Percentiles rank a stretch among this genome's conserved stretches.
Conservation (phyloP, 1,284 basidiomycete genomes). For the Ganoderma sinense region DNA sequence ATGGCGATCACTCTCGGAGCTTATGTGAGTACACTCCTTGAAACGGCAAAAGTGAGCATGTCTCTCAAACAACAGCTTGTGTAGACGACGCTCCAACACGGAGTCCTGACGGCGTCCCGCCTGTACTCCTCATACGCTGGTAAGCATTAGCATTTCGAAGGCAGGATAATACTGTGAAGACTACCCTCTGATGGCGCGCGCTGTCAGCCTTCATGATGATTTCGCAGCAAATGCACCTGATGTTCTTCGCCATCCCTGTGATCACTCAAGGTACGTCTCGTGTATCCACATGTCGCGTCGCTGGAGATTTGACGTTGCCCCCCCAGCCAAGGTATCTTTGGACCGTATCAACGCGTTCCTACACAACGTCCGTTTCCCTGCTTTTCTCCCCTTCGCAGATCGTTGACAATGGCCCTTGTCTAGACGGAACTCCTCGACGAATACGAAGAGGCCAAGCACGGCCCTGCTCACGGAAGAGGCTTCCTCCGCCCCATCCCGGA, state of each 20-base stretch:
- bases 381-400: no score
- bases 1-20: slow-evolving; percentile 72
- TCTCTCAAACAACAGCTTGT: neutral
- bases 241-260: slow-evolving; percentile 37
- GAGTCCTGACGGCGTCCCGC: slow-evolving; percentile 34
- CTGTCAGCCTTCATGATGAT: slow-evolving; percentile 41
- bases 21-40: slow-evolving; percentile 42
- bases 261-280: slow-evolving; percentile 15
- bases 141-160: slow-evolving; percentile 11
- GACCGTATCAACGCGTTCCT: slow-evolving; percentile 53
- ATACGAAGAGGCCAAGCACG: slow-evolving; percentile 36
- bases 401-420: neutral
- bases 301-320: no score
- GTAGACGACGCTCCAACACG: slow-evolving; percentile 21
- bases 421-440: slow-evolving; percentile 55
- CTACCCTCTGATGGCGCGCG: neutral
- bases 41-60: neutral
- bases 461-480: neutral
- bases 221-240: slow-evolving; percentile 38
- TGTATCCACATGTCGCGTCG: neutral
- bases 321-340: slow-evolving; percentile 49
- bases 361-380: slow-evolving; percentile 32
- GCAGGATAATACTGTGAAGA: neutral
- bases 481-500: slow-evolving; percentile 24
- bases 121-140: slow-evolving; percentile 46